phyloP scores from a whole-genome alignment of 2,329 filamentous ascomycete species.

The Colletotrichum tanaceti region DNA sequence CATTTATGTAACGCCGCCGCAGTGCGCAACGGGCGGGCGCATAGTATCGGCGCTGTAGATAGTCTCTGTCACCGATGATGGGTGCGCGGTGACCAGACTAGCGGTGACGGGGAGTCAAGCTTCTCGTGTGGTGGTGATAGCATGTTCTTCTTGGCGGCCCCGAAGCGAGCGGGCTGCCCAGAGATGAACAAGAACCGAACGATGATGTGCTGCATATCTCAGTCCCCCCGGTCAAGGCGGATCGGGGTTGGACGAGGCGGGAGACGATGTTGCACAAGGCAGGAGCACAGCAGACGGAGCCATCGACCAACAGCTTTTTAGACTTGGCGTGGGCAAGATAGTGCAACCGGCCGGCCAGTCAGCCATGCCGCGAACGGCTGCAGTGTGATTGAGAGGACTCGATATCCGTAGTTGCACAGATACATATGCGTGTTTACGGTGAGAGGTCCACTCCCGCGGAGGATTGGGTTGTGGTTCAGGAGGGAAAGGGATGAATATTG shows the following conservation, averaged over 20 bases:
- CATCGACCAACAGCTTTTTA: not conserved
- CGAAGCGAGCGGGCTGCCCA: constrained; percentile 13
- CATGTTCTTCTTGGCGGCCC: constrained; percentile 9
- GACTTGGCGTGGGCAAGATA: not conserved
- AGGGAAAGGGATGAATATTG: not conserved
- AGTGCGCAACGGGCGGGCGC: not conserved
- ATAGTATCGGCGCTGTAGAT: not conserved
- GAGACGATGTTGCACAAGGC: not conserved
- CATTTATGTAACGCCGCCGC: not conserved
- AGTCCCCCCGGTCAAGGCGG: too few species aligned
- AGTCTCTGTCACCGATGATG: not conserved
- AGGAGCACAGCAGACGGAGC: not conserved
- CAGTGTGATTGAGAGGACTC: not conserved
- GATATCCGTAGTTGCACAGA: not conserved
- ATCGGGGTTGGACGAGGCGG: not conserved
- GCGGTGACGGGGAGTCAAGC: too few species aligned
- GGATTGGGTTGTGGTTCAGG: not conserved
- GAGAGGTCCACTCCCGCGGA: too few species aligned
- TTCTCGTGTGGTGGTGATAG: not conserved
- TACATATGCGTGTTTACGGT: not conserved
- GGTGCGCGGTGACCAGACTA: not conserved
- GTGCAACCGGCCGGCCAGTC: not conserved
- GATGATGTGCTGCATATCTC: not conserved
- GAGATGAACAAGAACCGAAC: constrained; percentile 3
- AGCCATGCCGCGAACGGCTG: not conserved